Conservation (phyloP, 2,329 filamentous ascomycete genomes). For the Aureobasidium uvarum region DNA sequence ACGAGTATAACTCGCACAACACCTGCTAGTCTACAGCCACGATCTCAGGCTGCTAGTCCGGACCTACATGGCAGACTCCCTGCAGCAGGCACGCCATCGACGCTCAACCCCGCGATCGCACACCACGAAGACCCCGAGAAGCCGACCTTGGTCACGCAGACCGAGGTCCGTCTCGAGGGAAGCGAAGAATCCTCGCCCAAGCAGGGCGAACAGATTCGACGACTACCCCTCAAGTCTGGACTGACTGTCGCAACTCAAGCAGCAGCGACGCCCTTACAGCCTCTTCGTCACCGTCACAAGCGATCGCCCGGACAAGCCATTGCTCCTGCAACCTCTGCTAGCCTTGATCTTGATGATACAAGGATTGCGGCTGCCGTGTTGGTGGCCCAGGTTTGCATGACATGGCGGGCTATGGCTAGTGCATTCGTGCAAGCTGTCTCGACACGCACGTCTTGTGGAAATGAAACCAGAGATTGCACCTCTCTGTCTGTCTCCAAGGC, state of each 20-base stretch:
- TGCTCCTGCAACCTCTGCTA: conserved; percentile 7
- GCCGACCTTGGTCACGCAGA: background rate
- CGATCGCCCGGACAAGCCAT: background rate
- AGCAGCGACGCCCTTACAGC: background rate
- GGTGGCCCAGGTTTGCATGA: conserved; percentile 5
- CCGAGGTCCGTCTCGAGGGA: background rate
- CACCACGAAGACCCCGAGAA: conserved; percentile 2
- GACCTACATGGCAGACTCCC: background rate
- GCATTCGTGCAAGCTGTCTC: conserved; percentile 8
- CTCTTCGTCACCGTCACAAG: conserved; percentile 3
- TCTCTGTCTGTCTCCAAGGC: background rate
- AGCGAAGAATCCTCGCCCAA: background rate
- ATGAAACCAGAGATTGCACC: background rate
- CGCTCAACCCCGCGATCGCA: background rate
- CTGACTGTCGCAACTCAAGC: background rate
- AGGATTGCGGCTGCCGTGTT: conserved; percentile 1
- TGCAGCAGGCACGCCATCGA: background rate
- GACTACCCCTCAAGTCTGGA: conserved; percentile 10
- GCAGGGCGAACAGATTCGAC: background rate
- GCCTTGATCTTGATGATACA: background rate
- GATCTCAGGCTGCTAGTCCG: conserved; percentile 7
- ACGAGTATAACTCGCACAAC: background rate
- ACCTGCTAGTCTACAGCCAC: background rate
- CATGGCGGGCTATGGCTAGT: conserved; percentile 3
- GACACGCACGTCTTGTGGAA: background rate